Evolutionary conservation across 805 yeast species (phyloP).

Genomic region (Myxozyma nipponensis): DNA sequence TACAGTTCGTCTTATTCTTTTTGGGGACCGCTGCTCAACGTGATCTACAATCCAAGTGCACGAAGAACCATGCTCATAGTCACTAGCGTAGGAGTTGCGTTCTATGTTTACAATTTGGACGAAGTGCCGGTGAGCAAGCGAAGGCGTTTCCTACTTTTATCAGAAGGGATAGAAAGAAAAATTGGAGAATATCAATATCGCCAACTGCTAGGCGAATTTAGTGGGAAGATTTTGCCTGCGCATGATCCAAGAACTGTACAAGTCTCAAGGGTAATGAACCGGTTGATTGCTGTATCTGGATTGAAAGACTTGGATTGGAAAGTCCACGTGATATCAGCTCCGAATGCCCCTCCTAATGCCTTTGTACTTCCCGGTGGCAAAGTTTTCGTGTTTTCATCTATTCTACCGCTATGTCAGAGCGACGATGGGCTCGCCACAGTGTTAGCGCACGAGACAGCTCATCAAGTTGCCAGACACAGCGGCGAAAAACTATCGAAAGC

Average conservation of each 20-base stretch:
- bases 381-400: slow-evolving; percentile 80
- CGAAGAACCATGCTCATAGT: not conserved
- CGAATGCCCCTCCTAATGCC: slow-evolving; percentile 84
- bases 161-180: slow-evolving; percentile 13
- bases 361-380: slow-evolving; percentile 95
- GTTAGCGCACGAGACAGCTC: slow-evolving; percentile 87
- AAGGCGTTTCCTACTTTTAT: slow-evolving; percentile 19
- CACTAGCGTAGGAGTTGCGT: slow-evolving; percentile 3
- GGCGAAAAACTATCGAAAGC: slow-evolving; percentile 75
- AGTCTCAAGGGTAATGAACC: slow-evolving; percentile 60
- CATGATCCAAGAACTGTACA: slow-evolving; percentile 55
- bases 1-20: not conserved
- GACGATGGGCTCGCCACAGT: slow-evolving; percentile 97
- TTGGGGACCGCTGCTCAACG: not conserved
- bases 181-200: slow-evolving; percentile 42
- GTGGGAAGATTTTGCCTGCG: slow-evolving; percentile 53
- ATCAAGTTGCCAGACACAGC: slow-evolving; percentile 88
- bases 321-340: slow-evolving; percentile 71
- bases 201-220: slow-evolving; percentile 55
- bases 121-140: slow-evolving; percentile 27
- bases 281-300: slow-evolving; percentile 48
- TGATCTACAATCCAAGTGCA: not conserved
- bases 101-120: not conserved
- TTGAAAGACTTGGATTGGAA: slow-evolving; percentile 54
- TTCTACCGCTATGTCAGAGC: slow-evolving; percentile 69